phyloP scores from a whole-genome alignment of 1,284 basidiomycete species.

The Sanguinoderma infundibulare region DNA sequence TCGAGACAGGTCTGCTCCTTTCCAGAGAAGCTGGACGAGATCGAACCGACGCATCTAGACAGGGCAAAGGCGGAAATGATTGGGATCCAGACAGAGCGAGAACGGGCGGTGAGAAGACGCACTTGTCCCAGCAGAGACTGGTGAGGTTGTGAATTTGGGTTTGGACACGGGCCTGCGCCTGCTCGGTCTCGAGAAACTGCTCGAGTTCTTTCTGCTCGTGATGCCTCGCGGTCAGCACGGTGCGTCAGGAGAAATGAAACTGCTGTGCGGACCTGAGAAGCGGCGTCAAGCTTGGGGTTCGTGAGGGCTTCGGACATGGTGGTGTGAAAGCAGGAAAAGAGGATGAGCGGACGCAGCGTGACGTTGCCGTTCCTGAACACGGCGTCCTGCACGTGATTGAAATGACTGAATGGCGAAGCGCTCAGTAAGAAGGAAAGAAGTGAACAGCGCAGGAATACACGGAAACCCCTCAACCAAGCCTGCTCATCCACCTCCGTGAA shows the following conservation, averaged over 20 bases:
- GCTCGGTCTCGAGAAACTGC: constrained; percentile 85
- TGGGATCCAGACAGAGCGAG: constrained; percentile 21
- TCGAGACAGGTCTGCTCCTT: constrained; percentile 85
- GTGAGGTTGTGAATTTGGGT: constrained; percentile 73
- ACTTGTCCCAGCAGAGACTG: constrained; percentile 91
- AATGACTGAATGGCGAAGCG: constrained; percentile 17
- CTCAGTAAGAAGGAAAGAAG: constrained; percentile 20
- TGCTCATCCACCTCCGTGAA: background rate
- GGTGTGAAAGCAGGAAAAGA: background rate
- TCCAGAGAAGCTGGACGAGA: constrained; percentile 64
- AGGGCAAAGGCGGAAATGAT: constrained; percentile 8
- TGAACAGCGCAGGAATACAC: background rate
- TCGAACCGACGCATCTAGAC: constrained; percentile 28
- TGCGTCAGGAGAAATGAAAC: background rate
- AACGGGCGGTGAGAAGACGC: constrained; percentile 34
- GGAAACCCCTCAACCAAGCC: background rate
- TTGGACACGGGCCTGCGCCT: constrained; percentile 84
- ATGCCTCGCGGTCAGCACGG: background rate
- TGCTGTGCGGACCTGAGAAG: constrained; percentile 7
- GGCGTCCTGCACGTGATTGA: constrained; percentile 12
- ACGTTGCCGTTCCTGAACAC: constrained; percentile 12
- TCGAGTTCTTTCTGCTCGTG: constrained; percentile 82
- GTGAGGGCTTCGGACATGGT: constrained; percentile 11
- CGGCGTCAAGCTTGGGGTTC: constrained; percentile 6
- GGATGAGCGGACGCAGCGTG: background rate